Evolutionary conservation across 1,284 basidiomycete species (phyloP), one percentile per base, ranked within the genome.

Genomic region (Cutaneotrichosporon spelunceum): DNA sequence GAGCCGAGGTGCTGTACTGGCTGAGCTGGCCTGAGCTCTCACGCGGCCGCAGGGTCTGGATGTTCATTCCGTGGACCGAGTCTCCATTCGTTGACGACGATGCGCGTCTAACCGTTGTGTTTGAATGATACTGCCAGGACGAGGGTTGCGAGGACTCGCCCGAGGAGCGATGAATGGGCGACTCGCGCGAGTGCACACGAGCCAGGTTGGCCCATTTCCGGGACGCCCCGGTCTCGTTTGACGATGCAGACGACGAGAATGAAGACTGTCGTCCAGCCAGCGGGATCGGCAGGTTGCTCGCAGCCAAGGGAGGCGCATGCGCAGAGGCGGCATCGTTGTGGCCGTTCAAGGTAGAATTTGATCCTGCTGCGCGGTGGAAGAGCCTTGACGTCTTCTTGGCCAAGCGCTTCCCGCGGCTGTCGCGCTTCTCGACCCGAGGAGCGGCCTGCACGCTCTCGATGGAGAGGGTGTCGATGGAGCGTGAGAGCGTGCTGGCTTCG

Each of bases 341-440:
- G 2, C 45, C 36, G 53, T 61, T 50, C n/a, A 47, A 49, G 39
- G 39, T n/a, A 42, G 39, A 42, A 23, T 27, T 48, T 30, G 48
- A 50, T 4, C 26, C 26, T 11, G 26, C 27, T 29, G 48, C 48
- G 24, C 76, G 60, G 10, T 61, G 60, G 53, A 78, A 78, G 49
- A 78, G 58, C 27, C 71, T 67, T 19, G 73, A 75, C 0, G 76
- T 78, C 68, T 78, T 78, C 66, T 76, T 76, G 2, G 70, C 76
- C 33, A 78, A 56, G 13, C 66, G 59, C 16, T 70, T 64, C 6
- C 72, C 64, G 56, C 72, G 76, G 6, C 62, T 29, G n/a, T 65
- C 56, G 30, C 53, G 27, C 26, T 34, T 42, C 39, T 42, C 30
- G 4, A 47, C 44, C 14, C 36, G 42, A 3, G 56, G 47, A 7